Evolutionary conservation across 2,329 filamentous ascomycete species (phyloP), one percentile per base, ranked within the genome.

Genomic region (Nemania serpens): DNA sequence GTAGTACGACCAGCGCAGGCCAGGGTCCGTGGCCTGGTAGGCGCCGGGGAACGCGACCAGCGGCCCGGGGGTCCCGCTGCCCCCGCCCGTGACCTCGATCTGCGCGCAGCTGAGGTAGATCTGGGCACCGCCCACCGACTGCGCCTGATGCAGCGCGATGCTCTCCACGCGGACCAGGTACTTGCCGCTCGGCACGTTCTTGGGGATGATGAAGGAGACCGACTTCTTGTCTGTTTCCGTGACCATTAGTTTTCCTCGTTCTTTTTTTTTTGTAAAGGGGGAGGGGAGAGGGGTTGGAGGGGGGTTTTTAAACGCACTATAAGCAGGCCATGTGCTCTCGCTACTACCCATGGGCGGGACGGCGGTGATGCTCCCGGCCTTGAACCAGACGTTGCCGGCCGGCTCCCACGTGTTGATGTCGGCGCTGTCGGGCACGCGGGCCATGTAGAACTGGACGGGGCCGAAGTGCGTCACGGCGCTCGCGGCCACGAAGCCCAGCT

Each of bases 81-180:
- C 76, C 15, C 74, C 73, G 15, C 73, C 75, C 1, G 75, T 75
- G 52, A 78, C 73, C 52, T 71, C 70, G 57, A 78, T 69, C 67
- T 78, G 76, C 9, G 74, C 75, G 63, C 76, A 78, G 1, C 73
- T 66, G 1, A 77, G 67, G 58, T 77, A 78, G 68, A 77, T 75
- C 68, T 78, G 75, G 6, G 76, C 75, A 54, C 72, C 72, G 67
- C 74, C 71, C 10, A 71, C 66, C 41, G 64, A 66, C 59, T 71
- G 72, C 1, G 76, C 75, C 58, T 74, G 71, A 62, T 79, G 77
- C 25, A 79, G 66, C 2, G 74, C 76, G 50, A 79, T 74, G 43
- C 78, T 76, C 64, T 79, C 76, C 7, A 75, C 71, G 42, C 75
- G 71, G 22, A 76, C 66, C 1, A 76, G 71, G 60, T 77, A 77